These are phyloP conservation scores for Neopestalotiopsis clavispora DNA, from an alignment of 2,329 filamentous ascomycete species.

Conservation along the genomic window DNA sequence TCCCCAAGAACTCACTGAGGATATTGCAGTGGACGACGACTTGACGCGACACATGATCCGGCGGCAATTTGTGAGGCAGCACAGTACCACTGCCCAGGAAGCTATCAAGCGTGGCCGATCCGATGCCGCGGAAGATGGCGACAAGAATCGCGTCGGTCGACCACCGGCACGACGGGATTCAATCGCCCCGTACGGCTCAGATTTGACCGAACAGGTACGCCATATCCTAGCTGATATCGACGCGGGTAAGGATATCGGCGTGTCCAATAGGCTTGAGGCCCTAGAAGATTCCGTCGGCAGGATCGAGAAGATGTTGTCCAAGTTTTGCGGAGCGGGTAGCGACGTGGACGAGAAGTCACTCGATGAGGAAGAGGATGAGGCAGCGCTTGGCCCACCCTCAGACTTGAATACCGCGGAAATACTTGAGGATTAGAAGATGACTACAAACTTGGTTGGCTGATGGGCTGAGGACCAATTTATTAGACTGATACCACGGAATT, in stretches of 20 bases:
- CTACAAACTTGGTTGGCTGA: background rate
- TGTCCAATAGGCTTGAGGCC: slow-evolving; percentile 49
- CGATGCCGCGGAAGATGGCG: slow-evolving; percentile 18
- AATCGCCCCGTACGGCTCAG: slow-evolving; percentile 54
- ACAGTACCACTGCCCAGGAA: slow-evolving; percentile 40
- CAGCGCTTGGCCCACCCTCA: slow-evolving; percentile 22
- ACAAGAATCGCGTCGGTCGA: slow-evolving; percentile 26
- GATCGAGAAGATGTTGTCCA: slow-evolving; percentile 52
- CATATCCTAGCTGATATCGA: slow-evolving; percentile 54
- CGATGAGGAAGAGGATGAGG: slow-evolving; percentile 31
- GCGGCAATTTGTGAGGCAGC: slow-evolving; percentile 56
- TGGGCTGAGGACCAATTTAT: background rate
- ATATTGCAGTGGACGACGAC: slow-evolving; percentile 64
- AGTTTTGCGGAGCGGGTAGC: slow-evolving; percentile 33
- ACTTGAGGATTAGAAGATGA: slow-evolving; percentile 2
- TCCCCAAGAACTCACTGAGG: slow-evolving; percentile 62
- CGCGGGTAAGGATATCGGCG: slow-evolving; percentile 48
- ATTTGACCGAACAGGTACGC: slow-evolving; percentile 55
- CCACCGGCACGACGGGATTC: slow-evolving; percentile 57
- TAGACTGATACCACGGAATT: background rate
- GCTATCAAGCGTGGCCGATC: slow-evolving; percentile 17
- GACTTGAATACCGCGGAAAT: slow-evolving; percentile 1
- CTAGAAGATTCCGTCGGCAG: slow-evolving; percentile 56
- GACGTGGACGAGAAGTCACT: slow-evolving; percentile 23
- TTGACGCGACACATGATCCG: slow-evolving; percentile 63